Conservation (phyloP, 345 rosid genomes). For the Hibiscus tridactylites region DNA sequence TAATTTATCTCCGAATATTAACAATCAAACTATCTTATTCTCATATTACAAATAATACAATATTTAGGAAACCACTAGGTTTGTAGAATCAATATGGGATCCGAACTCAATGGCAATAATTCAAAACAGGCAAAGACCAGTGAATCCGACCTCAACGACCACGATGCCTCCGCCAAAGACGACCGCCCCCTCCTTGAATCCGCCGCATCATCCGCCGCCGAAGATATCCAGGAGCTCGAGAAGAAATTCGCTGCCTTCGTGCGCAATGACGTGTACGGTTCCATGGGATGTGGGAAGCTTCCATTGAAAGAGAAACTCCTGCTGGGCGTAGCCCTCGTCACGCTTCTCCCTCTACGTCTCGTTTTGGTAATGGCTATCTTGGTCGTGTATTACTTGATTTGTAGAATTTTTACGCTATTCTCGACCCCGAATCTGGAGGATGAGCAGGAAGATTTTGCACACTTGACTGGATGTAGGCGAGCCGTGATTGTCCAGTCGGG, state of each 20-base stretch:
- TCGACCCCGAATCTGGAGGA: constrained; percentile 67
- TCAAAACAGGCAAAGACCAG: constrained; percentile 23
- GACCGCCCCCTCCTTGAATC: constrained; percentile 78
- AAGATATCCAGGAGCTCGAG: constrained; percentile 59
- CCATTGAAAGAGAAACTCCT: constrained; percentile 58
- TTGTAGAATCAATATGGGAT: constrained; percentile 33
- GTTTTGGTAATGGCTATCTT: constrained; percentile 39
- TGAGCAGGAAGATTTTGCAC: constrained; percentile 92
- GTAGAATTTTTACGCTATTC: constrained; percentile 69
- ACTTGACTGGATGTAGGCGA: constrained; percentile 86
- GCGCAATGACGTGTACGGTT: constrained; percentile 74
- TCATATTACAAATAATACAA: background rate
- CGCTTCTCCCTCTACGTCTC: constrained; percentile 71
- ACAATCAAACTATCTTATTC: background rate
- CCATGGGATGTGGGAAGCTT: constrained; percentile 82
- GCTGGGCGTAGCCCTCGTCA: constrained; percentile 49
- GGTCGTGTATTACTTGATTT: constrained; percentile 64
- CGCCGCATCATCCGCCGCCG: constrained; percentile 21
- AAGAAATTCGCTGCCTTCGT: constrained; percentile 84
- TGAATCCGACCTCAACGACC: constrained; percentile 6
- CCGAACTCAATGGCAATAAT: constrained; percentile 51
- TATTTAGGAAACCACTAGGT: background rate
- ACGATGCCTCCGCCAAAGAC: constrained; percentile 38
- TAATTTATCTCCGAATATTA: background rate
- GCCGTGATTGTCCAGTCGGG: constrained; percentile 56